These are phyloP conservation scores for Fusarium citri DNA, from an alignment of 2,329 filamentous ascomycete genomes.

Conservation along the genomic window DNA sequence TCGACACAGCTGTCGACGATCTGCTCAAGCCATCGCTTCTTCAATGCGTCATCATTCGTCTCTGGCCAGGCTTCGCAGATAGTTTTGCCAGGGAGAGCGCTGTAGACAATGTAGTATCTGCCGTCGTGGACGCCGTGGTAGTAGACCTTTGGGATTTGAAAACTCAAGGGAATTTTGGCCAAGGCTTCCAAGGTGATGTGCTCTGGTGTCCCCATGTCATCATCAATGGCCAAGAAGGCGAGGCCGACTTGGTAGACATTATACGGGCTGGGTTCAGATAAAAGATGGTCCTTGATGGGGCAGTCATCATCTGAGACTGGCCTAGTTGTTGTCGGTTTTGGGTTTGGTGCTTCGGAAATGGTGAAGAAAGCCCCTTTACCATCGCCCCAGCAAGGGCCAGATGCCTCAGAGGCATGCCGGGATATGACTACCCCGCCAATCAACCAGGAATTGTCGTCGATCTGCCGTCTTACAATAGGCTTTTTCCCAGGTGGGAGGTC, in stretches of 20 bases:
- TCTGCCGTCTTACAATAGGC: no score
- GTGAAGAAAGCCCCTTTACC: not conserved
- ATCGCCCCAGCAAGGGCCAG: not conserved
- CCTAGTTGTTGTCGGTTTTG: not conserved
- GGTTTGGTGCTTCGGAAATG: not conserved
- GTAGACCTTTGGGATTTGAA: not conserved
- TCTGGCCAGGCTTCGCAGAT: not conserved
- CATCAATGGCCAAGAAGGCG: not conserved
- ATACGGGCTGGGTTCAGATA: fast-evolving
- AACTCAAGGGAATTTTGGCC: not conserved
- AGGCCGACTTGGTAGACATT: not conserved
- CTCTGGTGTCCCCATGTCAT: not conserved
- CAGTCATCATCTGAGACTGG: not conserved
- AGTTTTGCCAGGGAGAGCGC: not conserved
- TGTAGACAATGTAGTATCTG: not conserved
- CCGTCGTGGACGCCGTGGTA: not conserved
- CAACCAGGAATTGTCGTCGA: not conserved
- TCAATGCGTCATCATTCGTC: not conserved
- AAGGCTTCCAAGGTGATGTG: not conserved
- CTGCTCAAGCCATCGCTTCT: not conserved
- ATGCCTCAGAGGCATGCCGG: not conserved
- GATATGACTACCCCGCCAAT: not conserved
- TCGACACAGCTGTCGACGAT: not conserved
- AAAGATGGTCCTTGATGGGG: not conserved
- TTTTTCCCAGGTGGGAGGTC: no score